A percentile compares a stretch with the other conserved stretches of the same genome.
phyloP scores from a whole-genome alignment of 257 asterid genomes.

The Lavandula angustifolia region DNA sequence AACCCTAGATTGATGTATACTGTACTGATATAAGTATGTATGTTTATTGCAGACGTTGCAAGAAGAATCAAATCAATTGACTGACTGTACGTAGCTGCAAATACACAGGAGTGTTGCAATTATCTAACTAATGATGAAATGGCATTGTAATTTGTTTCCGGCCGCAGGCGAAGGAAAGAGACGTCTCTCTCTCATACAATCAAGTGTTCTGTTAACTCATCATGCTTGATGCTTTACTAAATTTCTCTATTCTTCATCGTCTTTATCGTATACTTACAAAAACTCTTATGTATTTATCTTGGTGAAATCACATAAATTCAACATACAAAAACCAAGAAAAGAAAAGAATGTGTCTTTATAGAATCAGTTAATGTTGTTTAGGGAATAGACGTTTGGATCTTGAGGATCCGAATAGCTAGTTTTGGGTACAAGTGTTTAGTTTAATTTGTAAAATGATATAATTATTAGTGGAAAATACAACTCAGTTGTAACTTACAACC shows the following conservation, averaged over 20 bases:
- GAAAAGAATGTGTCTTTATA: too few species aligned
- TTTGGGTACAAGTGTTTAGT: too few species aligned
- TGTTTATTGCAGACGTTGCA: background rate
- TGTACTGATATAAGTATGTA: too few species aligned
- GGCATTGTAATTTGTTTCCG: conserved; percentile 36
- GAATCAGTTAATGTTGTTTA: too few species aligned
- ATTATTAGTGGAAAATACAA: too few species aligned
- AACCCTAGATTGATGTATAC: too few species aligned
- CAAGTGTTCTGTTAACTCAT: conserved; percentile 17
- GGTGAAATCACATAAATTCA: background rate
- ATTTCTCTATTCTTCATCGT: conserved; percentile 22
- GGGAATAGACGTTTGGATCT: too few species aligned
- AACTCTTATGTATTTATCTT: background rate
- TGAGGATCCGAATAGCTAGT: too few species aligned
- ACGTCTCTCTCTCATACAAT: conserved; percentile 39
- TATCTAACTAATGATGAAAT: conserved; percentile 47
- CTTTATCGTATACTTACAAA: conserved; percentile 25
- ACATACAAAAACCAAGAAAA: too few species aligned
- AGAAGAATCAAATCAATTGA: conserved; percentile 16
- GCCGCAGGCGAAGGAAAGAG: conserved; percentile 46
- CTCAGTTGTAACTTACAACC: too few species aligned
- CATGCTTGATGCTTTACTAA: background rate
- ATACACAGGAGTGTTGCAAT: background rate
- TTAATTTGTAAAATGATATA: too few species aligned
- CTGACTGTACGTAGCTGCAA: conserved; percentile 12